Conservation (phyloP, 352 stramenopile species). For the Halophytophthora polymorphica region DNA sequence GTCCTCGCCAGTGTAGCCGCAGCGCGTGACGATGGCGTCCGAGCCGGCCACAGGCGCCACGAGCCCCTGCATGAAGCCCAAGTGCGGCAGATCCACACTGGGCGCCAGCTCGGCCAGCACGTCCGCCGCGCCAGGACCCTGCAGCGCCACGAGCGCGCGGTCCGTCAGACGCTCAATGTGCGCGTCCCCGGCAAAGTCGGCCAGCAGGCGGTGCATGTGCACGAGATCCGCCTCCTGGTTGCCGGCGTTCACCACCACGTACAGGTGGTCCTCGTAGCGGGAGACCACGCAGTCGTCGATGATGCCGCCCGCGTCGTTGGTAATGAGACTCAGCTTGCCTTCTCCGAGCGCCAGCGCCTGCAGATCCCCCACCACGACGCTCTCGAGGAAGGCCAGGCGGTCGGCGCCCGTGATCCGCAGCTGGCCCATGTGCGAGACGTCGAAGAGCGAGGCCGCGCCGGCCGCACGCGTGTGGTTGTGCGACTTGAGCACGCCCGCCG, state of each 20-base stretch:
- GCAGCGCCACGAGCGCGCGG: conserved; percentile 94
- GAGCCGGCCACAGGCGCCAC: conserved; percentile 80
- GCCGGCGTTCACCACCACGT: conserved; percentile 97
- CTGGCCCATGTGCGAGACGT: conserved; percentile 99
- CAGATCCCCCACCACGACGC: conserved; percentile 95
- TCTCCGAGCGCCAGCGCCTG: conserved; percentile 77
- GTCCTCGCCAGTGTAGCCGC: conserved; percentile 99
- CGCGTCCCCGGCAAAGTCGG: conserved; percentile 89
- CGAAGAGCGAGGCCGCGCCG: conserved; percentile 92
- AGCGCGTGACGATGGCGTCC: conserved; percentile 91
- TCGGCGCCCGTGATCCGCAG: conserved; percentile 91
- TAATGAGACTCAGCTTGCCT: conserved; percentile 94
- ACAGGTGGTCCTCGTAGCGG: conserved; percentile 91
- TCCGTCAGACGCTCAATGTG: conserved; percentile 92
- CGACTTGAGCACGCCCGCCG: conserved; percentile 94
- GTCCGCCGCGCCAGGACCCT: conserved; percentile 90
- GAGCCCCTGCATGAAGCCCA: conserved; percentile 96
- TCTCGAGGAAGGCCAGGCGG: conserved; percentile 94
- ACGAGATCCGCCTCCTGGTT: conserved; percentile 96
- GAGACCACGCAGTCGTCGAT: conserved; percentile 98
- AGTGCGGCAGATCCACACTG: conserved; percentile 87
- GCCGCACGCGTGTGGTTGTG: conserved; percentile 75
- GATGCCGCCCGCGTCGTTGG: conserved; percentile 95
- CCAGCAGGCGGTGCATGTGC: conserved; percentile 90
- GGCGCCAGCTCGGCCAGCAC: conserved; percentile 86